Conservation (phyloP, 148 eudicot genomes). For the Fagopyrum homotropicum region DNA sequence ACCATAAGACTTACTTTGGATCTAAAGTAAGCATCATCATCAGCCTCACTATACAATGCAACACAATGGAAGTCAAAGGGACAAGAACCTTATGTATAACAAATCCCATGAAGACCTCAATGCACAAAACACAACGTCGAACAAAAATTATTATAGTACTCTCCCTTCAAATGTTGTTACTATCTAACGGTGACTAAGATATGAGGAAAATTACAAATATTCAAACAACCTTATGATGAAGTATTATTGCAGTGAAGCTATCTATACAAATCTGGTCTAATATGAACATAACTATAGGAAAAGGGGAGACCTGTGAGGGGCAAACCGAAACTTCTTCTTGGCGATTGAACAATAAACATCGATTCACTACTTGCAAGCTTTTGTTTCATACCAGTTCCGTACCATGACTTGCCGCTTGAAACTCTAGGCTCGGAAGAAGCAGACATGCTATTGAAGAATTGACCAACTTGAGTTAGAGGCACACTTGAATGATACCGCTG, state of each 20-base stretch:
- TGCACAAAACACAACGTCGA: too few relatives aligned
- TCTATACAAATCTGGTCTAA: constrained; percentile 32
- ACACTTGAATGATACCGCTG: constrained; percentile 16
- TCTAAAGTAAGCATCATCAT: too few relatives aligned
- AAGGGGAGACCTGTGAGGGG: constrained; percentile 21
- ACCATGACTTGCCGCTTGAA: constrained; percentile 14
- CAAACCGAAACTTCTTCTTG: constrained; percentile 21
- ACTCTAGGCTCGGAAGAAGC: constrained; percentile 12
- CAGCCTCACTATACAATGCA: too few relatives aligned
- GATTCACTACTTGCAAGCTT: constrained; percentile 12
- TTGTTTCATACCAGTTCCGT: constrained; percentile 19
- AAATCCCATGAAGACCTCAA: too few relatives aligned
- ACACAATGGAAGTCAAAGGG: too few relatives aligned
- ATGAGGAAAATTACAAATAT: neutral
- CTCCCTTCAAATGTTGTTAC: neutral
- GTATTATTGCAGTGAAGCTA: neutral
- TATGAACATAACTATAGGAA: constrained; percentile 22
- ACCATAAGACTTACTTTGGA: too few relatives aligned
- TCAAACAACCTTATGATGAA: neutral
- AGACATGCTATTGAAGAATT: constrained; percentile 9
- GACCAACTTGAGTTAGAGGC: constrained; percentile 16
- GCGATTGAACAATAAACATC: neutral
- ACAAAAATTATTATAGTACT: neutral
- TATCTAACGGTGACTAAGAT: neutral
- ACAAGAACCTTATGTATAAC: too few relatives aligned